phyloP scores from a whole-genome alignment of 225 moss, liverwort and hornwort genomes.

The Anthoceros angustus region DNA sequence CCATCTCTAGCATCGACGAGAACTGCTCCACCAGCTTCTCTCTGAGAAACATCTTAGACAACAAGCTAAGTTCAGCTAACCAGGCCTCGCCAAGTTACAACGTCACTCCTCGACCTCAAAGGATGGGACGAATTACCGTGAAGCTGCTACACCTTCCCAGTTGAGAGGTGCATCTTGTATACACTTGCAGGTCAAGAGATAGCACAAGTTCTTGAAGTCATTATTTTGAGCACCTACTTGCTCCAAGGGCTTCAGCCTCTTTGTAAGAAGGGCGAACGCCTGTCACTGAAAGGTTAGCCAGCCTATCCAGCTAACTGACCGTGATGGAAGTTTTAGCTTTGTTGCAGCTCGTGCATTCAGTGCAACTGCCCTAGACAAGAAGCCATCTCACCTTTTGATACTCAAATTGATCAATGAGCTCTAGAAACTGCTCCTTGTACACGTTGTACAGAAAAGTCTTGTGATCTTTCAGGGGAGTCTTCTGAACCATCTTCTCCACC shows the following conservation, averaged over 20 bases:
- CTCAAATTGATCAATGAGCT: slow-evolving; percentile 80
- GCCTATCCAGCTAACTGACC: not conserved
- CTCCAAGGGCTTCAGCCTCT: slow-evolving; percentile 77
- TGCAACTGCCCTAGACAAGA: not conserved
- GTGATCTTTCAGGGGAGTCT: slow-evolving; percentile 75
- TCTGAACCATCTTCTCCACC: slow-evolving; percentile 78
- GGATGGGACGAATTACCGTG: slow-evolving; percentile 28
- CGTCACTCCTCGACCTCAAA: too few species aligned
- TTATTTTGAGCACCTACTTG: slow-evolving; percentile 69
- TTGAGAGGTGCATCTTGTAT: slow-evolving; percentile 76
- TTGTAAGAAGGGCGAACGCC: slow-evolving; percentile 77
- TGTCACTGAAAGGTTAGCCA: slow-evolving; percentile 13
- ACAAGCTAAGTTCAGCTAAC: not conserved
- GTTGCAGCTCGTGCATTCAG: too few species aligned
- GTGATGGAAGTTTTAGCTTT: not conserved
- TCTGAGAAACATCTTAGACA: slow-evolving; percentile 20
- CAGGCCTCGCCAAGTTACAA: not conserved
- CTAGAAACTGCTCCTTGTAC: slow-evolving; percentile 80
- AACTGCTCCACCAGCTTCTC: slow-evolving; percentile 94
- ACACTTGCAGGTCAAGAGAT: slow-evolving; percentile 80
- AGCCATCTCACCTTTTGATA: slow-evolving; percentile 48
- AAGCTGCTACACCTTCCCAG: slow-evolving; percentile 80
- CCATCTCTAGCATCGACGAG: slow-evolving; percentile 83
- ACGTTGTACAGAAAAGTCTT: slow-evolving; percentile 68
- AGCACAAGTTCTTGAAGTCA: slow-evolving; percentile 81